Evolutionary conservation across 202 grass and related monocot genomes (phyloP).

Genomic region (Hordeum pubiflorum): DNA sequence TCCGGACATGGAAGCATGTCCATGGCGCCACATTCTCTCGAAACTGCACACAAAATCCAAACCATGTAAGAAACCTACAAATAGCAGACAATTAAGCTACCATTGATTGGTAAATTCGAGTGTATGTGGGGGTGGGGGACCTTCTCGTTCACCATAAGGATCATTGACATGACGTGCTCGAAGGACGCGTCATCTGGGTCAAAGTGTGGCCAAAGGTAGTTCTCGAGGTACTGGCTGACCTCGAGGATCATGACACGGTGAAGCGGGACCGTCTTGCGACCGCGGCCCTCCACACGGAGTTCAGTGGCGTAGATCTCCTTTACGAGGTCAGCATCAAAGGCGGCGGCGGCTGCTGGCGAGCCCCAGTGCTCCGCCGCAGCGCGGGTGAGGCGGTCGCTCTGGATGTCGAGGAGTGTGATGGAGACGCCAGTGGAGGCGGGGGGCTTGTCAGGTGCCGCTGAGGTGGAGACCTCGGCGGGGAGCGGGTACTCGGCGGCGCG

Average conservation of each 20-base stretch:
- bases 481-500: slow-evolving; percentile 80
- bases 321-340: slow-evolving; percentile 73
- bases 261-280: slow-evolving; percentile 75
- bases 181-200: slow-evolving; percentile 51
- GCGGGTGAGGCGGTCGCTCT: slow-evolving; percentile 77
- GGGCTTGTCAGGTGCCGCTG: slow-evolving; percentile 15
- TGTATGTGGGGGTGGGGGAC: slow-evolving; percentile 1
- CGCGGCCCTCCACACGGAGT: slow-evolving; percentile 49
- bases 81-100: background rate
- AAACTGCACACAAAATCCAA: slow-evolving; percentile 44
- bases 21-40: slow-evolving; percentile 90
- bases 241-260: slow-evolving; percentile 96
- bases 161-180: slow-evolving; percentile 93
- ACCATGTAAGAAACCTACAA: slow-evolving; percentile 33
- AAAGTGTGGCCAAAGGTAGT: slow-evolving; percentile 96
- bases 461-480: slow-evolving; percentile 13
- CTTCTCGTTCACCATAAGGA: slow-evolving; percentile 99
- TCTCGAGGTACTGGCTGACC: slow-evolving; percentile 99
- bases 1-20: slow-evolving; percentile 71
- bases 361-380: slow-evolving; percentile 69
- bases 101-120: background rate
- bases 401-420: slow-evolving; percentile 86
- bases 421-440: slow-evolving; percentile 28
- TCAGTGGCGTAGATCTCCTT: slow-evolving; percentile 73
- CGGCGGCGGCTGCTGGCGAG: slow-evolving; percentile 2